Evolutionary conservation across 2,329 filamentous ascomycete species (phyloP).

Genomic region (Keithomyces neogunnii): DNA sequence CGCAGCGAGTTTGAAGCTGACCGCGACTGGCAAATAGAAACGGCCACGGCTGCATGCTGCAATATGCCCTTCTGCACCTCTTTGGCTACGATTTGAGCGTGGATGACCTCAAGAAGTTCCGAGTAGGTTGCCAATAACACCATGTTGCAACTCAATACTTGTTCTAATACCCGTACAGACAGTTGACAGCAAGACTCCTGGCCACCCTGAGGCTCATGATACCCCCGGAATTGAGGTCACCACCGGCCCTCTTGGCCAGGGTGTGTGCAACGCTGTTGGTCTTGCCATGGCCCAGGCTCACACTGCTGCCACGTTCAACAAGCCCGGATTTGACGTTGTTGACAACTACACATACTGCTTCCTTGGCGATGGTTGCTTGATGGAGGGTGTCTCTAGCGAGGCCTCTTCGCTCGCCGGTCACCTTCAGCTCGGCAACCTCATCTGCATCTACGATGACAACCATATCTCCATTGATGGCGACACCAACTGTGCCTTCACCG

Average conservation of each 20-base stretch:
- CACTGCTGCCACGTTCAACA: conserved; percentile 89
- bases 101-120: conserved; percentile 93
- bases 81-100: conserved; percentile 83
- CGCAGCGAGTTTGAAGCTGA: not conserved
- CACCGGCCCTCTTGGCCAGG: conserved; percentile 94
- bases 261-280: conserved; percentile 95
- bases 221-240: conserved; percentile 97
- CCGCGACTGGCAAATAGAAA: conserved; percentile 50
- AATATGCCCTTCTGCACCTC: conserved; percentile 95
- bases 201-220: conserved; percentile 94
- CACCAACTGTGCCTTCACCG: conserved; percentile 93
- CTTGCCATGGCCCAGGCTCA: conserved; percentile 94
- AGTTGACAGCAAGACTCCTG: conserved; percentile 72
- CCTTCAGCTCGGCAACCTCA: conserved; percentile 95
- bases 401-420: conserved; percentile 89
- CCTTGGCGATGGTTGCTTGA: conserved; percentile 96
- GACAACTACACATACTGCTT: conserved; percentile 97
- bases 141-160: not conserved
- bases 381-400: conserved; percentile 95
- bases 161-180: conserved; percentile 22
- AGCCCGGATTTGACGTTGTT: conserved; percentile 81
- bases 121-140: conserved; percentile 51
- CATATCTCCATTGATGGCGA: conserved; percentile 93
- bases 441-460: conserved; percentile 97
- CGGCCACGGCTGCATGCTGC: conserved; percentile 98